A percentile compares a stretch with the other conserved stretches of the same genome.
Conservation (phyloP, 768 basidiomycete genomes). For the Clathrus columnatus region DNA sequence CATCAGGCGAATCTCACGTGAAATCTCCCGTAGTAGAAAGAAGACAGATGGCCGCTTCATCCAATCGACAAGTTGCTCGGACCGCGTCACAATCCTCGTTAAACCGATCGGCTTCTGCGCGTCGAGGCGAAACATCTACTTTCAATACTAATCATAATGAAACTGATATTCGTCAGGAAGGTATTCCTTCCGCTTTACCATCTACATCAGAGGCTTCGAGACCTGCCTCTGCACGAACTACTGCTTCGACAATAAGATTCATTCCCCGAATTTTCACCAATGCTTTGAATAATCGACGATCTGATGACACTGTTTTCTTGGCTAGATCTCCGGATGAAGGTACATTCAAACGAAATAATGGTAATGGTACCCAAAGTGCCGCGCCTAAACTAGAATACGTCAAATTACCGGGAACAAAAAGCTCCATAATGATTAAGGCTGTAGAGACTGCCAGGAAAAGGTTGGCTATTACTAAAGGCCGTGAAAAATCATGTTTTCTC, state of each 20-base stretch:
- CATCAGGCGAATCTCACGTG: neutral
- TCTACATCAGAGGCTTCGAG: constrained; percentile 1
- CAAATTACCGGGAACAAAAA: constrained; percentile 87
- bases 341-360: neutral
- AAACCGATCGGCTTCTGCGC: constrained; percentile 12
- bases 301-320: constrained; percentile 37
- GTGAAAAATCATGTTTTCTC: neutral
- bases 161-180: constrained; percentile 14
- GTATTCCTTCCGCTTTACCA: neutral
- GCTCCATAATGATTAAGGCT: constrained; percentile 72
- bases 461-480: constrained; percentile 24
- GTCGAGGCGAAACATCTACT: constrained; percentile 24
- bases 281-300: constrained; percentile 50
- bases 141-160: constrained; percentile 18
- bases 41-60: neutral
- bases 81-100: constrained; percentile 20
- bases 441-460: constrained; percentile 89
- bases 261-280: constrained; percentile 62
- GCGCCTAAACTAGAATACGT: constrained; percentile 87
- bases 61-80: constrained; percentile 16
- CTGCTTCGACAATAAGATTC: constrained; percentile 33
- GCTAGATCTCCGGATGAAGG: neutral
- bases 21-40: neutral
- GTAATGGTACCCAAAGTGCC: constrained; percentile 36
- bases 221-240: neutral